phyloP scores from a whole-genome alignment of 306 rosid species.

The Aeschynomene evenia region DNA sequence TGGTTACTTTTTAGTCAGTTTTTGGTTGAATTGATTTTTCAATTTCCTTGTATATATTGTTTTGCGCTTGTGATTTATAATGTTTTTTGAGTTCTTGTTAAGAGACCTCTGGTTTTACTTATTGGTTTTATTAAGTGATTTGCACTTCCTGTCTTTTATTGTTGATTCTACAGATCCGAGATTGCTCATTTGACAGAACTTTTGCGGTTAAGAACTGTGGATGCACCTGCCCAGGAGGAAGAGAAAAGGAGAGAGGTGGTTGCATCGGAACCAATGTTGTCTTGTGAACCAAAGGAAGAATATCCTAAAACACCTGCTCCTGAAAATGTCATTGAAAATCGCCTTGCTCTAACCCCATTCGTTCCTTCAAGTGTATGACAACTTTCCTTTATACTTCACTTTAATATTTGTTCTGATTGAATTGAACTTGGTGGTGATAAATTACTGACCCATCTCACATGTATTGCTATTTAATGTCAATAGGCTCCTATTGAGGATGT shows the following conservation, averaged over 20 bases:
- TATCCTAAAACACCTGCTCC: slow-evolving; percentile 33
- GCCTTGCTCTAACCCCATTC: slow-evolving; percentile 44
- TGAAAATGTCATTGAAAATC: slow-evolving; percentile 45
- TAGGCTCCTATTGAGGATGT: slow-evolving; percentile 77
- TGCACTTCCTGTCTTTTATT: background rate
- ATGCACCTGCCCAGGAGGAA: slow-evolving; percentile 45
- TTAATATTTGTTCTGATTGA: background rate
- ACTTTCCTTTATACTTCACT: background rate
- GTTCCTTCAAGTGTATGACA: slow-evolving; percentile 54
- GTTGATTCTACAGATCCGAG: slow-evolving; percentile 62
- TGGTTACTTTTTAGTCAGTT: slow-evolving; percentile 1
- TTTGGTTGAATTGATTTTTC: background rate
- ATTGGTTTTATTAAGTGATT: background rate
- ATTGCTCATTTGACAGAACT: slow-evolving; percentile 82
- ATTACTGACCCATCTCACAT: slow-evolving; percentile 31
- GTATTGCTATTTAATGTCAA: slow-evolving; percentile 30
- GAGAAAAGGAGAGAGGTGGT: slow-evolving; percentile 43
- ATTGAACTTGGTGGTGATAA: slow-evolving; percentile 11
- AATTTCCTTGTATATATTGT: background rate
- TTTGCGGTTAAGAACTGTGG: slow-evolving; percentile 68
- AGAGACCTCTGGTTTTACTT: slow-evolving; percentile 9
- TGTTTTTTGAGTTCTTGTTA: background rate
- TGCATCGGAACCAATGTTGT: slow-evolving; percentile 36
- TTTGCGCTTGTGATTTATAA: background rate
- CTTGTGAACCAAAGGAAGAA: slow-evolving; percentile 43